Conservation (phyloP, 108 stramenopile species). For the Cyclotella choctawhatcheeana region DNA sequence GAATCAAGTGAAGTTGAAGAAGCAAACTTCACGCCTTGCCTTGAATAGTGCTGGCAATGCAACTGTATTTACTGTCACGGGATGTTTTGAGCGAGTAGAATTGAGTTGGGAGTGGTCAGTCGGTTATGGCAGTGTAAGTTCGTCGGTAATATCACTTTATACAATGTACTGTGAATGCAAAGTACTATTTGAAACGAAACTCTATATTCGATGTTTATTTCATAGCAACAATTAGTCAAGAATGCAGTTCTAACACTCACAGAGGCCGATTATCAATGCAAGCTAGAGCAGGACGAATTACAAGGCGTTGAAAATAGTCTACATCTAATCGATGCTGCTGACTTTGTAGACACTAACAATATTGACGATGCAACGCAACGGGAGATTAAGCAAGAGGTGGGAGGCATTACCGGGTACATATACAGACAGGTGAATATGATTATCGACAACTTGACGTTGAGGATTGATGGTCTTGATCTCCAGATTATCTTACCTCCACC, state of each 20-base stretch:
- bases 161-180: too few species aligned
- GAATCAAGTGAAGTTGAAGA: slow-evolving; percentile 25
- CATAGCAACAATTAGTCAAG: slow-evolving; percentile 33
- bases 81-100: slow-evolving; percentile 33
- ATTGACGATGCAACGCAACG: slow-evolving; percentile 15
- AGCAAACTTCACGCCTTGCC: slow-evolving; percentile 12
- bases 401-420: slow-evolving; percentile 38
- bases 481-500: slow-evolving; percentile 20
- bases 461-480: slow-evolving; percentile 31
- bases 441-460: slow-evolving; percentile 40
- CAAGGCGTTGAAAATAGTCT: neutral
- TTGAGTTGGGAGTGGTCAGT: slow-evolving; percentile 48
- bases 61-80: slow-evolving; percentile 16
- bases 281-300: slow-evolving; percentile 19
- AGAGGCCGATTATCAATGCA: slow-evolving; percentile 32
- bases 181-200: neutral
- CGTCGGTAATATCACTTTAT: too few species aligned
- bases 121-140: slow-evolving; percentile 5
- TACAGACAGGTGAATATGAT: slow-evolving; percentile 42
- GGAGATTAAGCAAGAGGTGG: slow-evolving; percentile 18
- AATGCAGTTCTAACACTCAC: slow-evolving; percentile 35
- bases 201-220: neutral
- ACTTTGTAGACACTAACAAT: slow-evolving; percentile 28
- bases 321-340: neutral
- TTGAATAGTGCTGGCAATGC: slow-evolving; percentile 24